These are phyloP conservation scores for Triangularia verruculosa DNA, from an alignment of 2,329 filamentous ascomycete genomes.

Conservation along the genomic window DNA sequence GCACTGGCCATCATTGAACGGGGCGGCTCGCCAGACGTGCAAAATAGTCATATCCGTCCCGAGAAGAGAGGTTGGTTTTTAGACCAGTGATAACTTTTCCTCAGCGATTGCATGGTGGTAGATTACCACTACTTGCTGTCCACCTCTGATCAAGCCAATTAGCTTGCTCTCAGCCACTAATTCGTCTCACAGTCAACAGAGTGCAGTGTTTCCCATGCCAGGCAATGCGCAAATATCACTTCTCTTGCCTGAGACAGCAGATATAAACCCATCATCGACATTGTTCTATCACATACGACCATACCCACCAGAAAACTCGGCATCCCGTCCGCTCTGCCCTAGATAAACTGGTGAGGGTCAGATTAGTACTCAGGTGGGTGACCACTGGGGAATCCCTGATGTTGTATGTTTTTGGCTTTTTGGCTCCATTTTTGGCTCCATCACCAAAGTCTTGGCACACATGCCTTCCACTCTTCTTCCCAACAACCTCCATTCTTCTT, in stretches of 20 bases:
- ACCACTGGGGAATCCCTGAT: constrained; percentile 2
- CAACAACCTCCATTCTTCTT: too few species aligned
- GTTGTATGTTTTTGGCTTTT: constrained; percentile 5
- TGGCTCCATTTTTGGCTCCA: not conserved
- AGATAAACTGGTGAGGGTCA: not conserved
- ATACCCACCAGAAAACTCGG: not conserved
- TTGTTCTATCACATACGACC: not conserved
- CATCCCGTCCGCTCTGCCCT: constrained; percentile 2
- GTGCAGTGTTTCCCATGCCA: not conserved
- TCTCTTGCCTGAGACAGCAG: not conserved
- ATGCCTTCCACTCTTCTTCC: too few species aligned
- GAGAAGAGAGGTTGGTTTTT: not conserved
- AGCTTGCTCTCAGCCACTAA: too few species aligned
- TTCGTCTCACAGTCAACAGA: not conserved
- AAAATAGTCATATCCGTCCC: not conserved
- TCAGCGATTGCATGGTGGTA: not conserved
- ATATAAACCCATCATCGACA: not conserved
- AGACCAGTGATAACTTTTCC: not conserved
- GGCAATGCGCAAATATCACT: not conserved
- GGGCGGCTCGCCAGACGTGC: not conserved
- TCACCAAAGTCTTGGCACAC: not conserved
- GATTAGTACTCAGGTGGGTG: constrained; percentile 1
- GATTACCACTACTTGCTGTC: not conserved
- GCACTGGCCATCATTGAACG: not conserved
- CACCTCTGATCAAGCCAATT: not conserved